phyloP scores from a whole-genome alignment of 2,329 filamentous ascomycete genomes.

The Nothophoma quercina region DNA sequence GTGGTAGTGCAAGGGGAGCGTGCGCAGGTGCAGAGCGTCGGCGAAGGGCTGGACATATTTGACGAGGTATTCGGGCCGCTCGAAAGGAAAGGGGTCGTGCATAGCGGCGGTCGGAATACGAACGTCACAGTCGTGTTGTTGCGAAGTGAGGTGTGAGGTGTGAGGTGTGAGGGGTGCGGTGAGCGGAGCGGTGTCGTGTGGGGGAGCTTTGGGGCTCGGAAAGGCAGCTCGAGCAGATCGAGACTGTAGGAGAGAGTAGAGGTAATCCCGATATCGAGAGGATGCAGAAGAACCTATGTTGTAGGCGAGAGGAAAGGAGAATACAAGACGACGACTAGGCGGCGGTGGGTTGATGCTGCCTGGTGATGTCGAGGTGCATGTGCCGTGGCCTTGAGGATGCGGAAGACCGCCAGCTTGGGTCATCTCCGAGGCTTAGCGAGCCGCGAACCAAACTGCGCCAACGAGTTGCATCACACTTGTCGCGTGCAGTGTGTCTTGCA shows the following conservation, averaged over 20 bases:
- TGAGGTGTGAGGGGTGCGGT: slow-evolving; percentile 19
- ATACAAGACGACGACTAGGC: neutral
- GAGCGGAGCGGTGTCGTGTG: slow-evolving; percentile 11
- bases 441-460: slow-evolving; percentile 22
- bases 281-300: neutral
- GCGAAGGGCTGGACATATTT: slow-evolving; percentile 69
- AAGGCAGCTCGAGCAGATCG: slow-evolving; percentile 1
- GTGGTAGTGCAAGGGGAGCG: slow-evolving; percentile 78
- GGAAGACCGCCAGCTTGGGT: slow-evolving; percentile 14
- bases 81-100: slow-evolving; percentile 74
- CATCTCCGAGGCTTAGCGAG: slow-evolving; percentile 30
- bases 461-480: slow-evolving; percentile 27
- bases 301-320: neutral
- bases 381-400: slow-evolving; percentile 10
- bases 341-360: slow-evolving; percentile 13
- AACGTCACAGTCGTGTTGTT: neutral
- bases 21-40: slow-evolving; percentile 66
- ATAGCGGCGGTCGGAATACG: slow-evolving; percentile 60
- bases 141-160: too few relatives aligned
- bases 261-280: neutral
- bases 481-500: slow-evolving; percentile 13
- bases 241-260: neutral
- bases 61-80: slow-evolving; percentile 65
- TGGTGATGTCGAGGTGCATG: slow-evolving; percentile 19
- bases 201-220: slow-evolving; percentile 7